These are phyloP conservation scores for Ophiostoma sp. DNA, from an alignment of 2,329 filamentous ascomycete genomes.

Conservation along the genomic window DNA sequence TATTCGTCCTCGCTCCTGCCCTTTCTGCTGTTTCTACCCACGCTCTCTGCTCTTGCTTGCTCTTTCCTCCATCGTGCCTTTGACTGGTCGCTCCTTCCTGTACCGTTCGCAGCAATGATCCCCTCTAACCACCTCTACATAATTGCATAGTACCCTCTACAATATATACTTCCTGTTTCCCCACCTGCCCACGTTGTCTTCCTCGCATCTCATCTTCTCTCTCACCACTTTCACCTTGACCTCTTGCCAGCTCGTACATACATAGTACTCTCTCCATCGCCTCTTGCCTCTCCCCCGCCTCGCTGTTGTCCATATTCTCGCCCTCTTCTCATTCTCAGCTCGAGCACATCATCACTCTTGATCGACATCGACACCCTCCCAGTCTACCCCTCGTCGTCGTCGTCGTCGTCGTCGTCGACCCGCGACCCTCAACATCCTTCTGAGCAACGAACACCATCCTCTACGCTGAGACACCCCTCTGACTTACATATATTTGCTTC, in stretches of 20 bases:
- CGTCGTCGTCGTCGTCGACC: background rate
- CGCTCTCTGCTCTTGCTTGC: background rate
- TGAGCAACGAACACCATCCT: background rate
- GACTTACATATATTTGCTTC: conserved; percentile 9
- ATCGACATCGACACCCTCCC: background rate
- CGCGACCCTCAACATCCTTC: background rate
- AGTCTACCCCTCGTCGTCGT: background rate
- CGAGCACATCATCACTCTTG: background rate
- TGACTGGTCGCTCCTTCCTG: background rate
- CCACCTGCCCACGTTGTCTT: background rate
- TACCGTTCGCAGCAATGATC: too few species aligned
- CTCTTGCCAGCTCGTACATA: too few species aligned
- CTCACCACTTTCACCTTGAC: background rate
- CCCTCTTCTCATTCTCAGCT: background rate
- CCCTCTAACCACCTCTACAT: background rate
- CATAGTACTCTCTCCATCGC: too few species aligned
- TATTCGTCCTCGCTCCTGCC: background rate
- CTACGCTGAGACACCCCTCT: background rate
- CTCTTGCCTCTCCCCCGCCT: too few species aligned
- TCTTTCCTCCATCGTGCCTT: background rate
- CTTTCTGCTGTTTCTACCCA: too few species aligned
- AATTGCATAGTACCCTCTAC: too few species aligned
- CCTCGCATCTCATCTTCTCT: background rate
- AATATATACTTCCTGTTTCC: background rate
- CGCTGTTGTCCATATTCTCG: too few species aligned